A percentile compares a stretch with the other conserved stretches of the same genome.
Evolutionary conservation across 2,329 filamentous ascomycete genomes (phyloP).

Genomic region (Camptophora hylomeconis): DNA sequence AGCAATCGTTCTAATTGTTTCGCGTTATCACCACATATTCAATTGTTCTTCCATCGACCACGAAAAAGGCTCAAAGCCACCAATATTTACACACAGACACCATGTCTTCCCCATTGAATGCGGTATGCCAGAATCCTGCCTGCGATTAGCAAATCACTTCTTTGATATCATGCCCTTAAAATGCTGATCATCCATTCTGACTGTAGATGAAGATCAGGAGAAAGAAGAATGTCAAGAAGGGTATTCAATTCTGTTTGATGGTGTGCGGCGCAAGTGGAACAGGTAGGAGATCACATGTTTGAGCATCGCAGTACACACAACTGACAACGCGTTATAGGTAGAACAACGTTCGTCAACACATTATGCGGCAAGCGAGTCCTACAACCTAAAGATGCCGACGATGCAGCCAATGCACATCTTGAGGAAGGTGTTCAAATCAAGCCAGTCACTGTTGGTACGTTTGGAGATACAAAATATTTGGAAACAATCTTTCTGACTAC

Average conservation of each 20-base stretch:
- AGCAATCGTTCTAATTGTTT: too few relatives aligned
- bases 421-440: constrained; percentile 98
- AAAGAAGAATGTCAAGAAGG: constrained; percentile 99
- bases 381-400: constrained; percentile 81
- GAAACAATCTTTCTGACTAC: constrained; percentile 5
- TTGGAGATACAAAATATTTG: constrained; percentile 6
- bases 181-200: constrained; percentile 4
- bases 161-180: background rate
- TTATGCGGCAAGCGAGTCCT: constrained; percentile 93
- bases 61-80: too few relatives aligned
- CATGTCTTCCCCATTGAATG: constrained; percentile 18
- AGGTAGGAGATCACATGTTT: constrained; percentile 45
- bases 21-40: too few relatives aligned
- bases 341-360: constrained; percentile 98
- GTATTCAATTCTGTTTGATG: constrained; percentile 99
- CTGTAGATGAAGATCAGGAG: constrained; percentile 84
- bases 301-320: constrained; percentile 1
- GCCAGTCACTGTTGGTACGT: constrained; percentile 88
- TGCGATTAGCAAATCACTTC: constrained; percentile 1
- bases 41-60: too few relatives aligned
- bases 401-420: constrained; percentile 73
- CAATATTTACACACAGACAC: too few relatives aligned
- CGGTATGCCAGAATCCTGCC: constrained; percentile 11
- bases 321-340: constrained; percentile 42
- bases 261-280: constrained; percentile 98